Conservation (phyloP, 345 rosid species). For the Schrenkiella parvula region DNA sequence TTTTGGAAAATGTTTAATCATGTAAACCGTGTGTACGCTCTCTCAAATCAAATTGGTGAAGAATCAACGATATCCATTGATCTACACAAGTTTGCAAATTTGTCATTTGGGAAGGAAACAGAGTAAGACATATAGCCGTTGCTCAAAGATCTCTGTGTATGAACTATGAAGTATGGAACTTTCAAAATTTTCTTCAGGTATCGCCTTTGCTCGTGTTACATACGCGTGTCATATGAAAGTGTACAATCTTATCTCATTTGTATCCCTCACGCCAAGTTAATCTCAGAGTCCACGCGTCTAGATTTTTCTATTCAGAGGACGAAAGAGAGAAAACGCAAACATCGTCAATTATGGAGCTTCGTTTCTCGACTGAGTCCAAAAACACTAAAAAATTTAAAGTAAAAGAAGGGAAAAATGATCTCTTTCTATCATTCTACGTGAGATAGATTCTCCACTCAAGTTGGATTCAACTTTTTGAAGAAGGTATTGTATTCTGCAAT, state of each 20-base stretch:
- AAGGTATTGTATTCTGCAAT: constrained; percentile 27
- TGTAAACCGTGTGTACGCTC: too few relatives aligned
- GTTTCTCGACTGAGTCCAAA: neutral
- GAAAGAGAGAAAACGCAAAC: neutral
- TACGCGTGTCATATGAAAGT: neutral
- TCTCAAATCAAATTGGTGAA: neutral
- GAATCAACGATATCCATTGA: neutral
- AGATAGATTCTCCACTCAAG: neutral
- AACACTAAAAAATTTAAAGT: neutral
- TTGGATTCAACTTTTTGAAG: neutral
- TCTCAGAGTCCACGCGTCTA: neutral
- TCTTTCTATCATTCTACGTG: neutral
- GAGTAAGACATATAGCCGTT: neutral
- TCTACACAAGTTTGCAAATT: neutral
- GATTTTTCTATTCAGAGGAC: neutral
- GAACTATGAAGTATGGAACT: neutral
- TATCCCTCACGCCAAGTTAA: neutral
- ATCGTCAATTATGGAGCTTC: neutral
- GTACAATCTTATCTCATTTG: neutral
- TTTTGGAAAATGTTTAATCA: too few relatives aligned
- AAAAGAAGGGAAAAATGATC: neutral
- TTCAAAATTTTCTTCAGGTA: neutral
- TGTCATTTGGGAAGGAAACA: neutral
- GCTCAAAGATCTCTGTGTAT: neutral
- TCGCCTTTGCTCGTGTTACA: neutral